Conservation (phyloP, 257 asterid species). For the Solanum pinnatisectum region DNA sequence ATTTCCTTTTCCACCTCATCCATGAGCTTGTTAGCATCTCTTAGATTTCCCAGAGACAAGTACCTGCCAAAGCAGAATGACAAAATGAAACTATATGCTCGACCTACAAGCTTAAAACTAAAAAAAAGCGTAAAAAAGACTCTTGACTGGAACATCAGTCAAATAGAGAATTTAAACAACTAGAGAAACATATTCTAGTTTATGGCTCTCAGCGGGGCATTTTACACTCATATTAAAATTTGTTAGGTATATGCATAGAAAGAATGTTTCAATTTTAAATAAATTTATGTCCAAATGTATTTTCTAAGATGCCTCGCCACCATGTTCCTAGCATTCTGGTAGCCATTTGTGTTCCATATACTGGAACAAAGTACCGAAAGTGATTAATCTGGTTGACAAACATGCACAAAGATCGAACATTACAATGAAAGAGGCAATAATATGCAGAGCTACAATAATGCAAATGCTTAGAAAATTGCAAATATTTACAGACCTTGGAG, state of each 20-base stretch:
- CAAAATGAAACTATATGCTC: neutral
- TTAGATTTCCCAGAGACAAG: constrained; percentile 73
- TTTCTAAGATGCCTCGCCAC: neutral
- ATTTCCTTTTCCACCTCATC: constrained; percentile 73
- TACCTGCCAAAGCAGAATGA: constrained; percentile 38
- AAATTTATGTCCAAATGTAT: neutral
- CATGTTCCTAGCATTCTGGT: neutral
- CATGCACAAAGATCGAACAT: neutral
- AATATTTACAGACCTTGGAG: neutral
- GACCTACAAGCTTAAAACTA: neutral
- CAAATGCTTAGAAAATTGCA: neutral
- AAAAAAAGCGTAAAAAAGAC: neutral
- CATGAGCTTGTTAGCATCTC: constrained; percentile 86
- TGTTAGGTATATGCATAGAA: neutral
- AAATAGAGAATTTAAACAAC: neutral
- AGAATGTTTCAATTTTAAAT: neutral
- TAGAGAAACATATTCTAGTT: neutral
- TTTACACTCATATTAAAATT: neutral
- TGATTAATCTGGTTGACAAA: neutral
- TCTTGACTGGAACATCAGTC: neutral
- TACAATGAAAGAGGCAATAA: neutral
- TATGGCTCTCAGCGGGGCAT: neutral
- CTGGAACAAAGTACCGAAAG: neutral
- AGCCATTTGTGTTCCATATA: neutral
- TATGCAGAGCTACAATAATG: neutral